Conservation (phyloP, 73 alveolate species). For the Paramecium octaurelia region DNA sequence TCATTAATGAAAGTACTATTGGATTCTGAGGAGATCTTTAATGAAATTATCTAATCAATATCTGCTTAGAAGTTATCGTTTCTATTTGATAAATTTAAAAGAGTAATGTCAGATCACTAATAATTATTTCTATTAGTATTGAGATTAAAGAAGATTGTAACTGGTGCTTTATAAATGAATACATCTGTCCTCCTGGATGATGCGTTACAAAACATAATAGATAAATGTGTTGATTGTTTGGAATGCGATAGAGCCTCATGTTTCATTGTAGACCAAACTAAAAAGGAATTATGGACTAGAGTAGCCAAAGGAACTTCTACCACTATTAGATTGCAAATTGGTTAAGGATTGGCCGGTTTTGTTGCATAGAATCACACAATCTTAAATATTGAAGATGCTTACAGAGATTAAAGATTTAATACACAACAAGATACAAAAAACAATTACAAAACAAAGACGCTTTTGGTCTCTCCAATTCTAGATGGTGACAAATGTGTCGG, state of each 20-base stretch:
- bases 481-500: constrained; percentile 62
- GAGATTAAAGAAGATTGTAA: constrained; percentile 57
- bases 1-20: not conserved
- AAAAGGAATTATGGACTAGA: constrained; percentile 73
- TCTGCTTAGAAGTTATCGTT: constrained; percentile 1
- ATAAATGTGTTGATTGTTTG: constrained; percentile 48
- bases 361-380: constrained; percentile 60
- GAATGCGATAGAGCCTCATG: constrained; percentile 79
- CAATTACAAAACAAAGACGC: constrained; percentile 67
- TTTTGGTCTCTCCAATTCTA: constrained; percentile 71
- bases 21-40: constrained; percentile 18
- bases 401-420: constrained; percentile 71
- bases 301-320: constrained; percentile 67
- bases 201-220: constrained; percentile 63
- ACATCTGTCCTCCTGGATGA: constrained; percentile 60
- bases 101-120: constrained; percentile 34
- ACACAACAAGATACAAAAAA: constrained; percentile 66
- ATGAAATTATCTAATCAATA: constrained; percentile 1
- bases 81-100: constrained; percentile 13
- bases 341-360: constrained; percentile 72
- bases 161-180: constrained; percentile 56
- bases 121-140: constrained; percentile 16
- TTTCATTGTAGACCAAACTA: constrained; percentile 67
- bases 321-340: constrained; percentile 66
- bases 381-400: constrained; percentile 72